Percentiles rank a stretch among this genome's conserved stretches.
Conservation (phyloP, 805 yeast species). For the Cyberlindnera lachancei region DNA sequence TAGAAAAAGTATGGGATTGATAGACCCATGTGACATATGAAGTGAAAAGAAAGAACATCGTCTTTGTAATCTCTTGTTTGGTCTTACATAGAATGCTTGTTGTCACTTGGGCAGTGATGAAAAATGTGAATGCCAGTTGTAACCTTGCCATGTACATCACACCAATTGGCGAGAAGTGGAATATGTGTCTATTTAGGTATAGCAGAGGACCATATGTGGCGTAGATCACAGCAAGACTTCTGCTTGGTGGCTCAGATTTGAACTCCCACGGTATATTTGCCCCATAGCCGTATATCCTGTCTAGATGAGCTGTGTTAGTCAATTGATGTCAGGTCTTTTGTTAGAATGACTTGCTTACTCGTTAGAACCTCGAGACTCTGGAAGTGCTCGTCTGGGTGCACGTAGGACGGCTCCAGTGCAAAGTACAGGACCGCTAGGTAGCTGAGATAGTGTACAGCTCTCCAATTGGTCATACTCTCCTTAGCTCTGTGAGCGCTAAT, state of each 20-base stretch:
- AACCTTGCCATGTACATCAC: conserved; percentile 49
- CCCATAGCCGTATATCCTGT: conserved; percentile 33
- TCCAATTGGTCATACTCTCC: conserved; percentile 15
- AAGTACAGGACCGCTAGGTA: conserved; percentile 35
- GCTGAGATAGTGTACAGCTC: conserved; percentile 17
- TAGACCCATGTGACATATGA: conserved; percentile 70
- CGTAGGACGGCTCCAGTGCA: conserved; percentile 68
- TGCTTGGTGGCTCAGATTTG: conserved; percentile 38
- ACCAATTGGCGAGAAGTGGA: conserved; percentile 38
- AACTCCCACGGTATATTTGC: conserved; percentile 81
- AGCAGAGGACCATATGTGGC: conserved; percentile 63
- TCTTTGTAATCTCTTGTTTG: conserved; percentile 37
- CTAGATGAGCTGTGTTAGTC: conserved; percentile 4
- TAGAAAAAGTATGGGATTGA: conserved; percentile 88
- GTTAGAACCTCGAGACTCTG: conserved; percentile 79
- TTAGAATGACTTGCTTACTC: conserved; percentile 18
- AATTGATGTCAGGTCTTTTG: background rate
- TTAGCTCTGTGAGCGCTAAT: too few species aligned
- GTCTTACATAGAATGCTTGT: conserved; percentile 41
- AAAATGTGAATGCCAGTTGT: conserved; percentile 31
- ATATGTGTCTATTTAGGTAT: conserved; percentile 24
- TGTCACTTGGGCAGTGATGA: conserved; percentile 28
- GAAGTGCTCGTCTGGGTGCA: conserved; percentile 97
- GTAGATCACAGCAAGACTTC: conserved; percentile 67
- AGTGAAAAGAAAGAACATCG: conserved; percentile 35